A percentile compares a stretch with the other conserved stretches of the same genome.
Evolutionary conservation across 257 asterid genomes (phyloP).

Genomic region (Eucommia ulmoides): DNA sequence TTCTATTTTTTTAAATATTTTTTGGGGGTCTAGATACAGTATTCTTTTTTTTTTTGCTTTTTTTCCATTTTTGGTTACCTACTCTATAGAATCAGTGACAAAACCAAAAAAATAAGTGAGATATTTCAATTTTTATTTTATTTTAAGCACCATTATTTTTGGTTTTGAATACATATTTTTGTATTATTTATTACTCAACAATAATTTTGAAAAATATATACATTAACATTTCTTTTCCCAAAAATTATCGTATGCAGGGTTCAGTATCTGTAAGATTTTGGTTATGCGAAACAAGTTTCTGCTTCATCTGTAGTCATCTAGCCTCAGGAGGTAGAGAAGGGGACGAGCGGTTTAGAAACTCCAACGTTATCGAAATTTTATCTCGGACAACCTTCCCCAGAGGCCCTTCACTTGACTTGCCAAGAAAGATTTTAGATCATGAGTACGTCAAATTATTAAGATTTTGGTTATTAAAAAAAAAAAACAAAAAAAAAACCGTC

Average conservation of each 20-base stretch:
- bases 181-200: background rate
- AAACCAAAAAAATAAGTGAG: no score
- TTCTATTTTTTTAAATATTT: no score
- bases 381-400: slow-evolving; percentile 38
- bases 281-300: slow-evolving; percentile 30
- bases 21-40: no score
- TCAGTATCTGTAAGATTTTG: slow-evolving; percentile 29
- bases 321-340: slow-evolving; percentile 27
- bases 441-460: slow-evolving; percentile 33
- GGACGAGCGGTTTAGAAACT: slow-evolving; percentile 35
- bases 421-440: slow-evolving; percentile 39
- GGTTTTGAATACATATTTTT: background rate
- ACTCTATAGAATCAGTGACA: no score
- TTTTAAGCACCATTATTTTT: no score
- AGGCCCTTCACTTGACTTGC: slow-evolving; percentile 37
- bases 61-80: background rate
- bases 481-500: slow-evolving; percentile 7
- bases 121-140: no score
- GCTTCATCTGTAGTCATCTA: slow-evolving; percentile 28
- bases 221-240: background rate
- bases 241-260: slow-evolving; percentile 16
- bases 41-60: no score
- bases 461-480: no score
- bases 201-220: background rate
- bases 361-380: slow-evolving; percentile 35